Conservation (phyloP, 345 rosid genomes). For the Eucalyptus dawsonii region DNA sequence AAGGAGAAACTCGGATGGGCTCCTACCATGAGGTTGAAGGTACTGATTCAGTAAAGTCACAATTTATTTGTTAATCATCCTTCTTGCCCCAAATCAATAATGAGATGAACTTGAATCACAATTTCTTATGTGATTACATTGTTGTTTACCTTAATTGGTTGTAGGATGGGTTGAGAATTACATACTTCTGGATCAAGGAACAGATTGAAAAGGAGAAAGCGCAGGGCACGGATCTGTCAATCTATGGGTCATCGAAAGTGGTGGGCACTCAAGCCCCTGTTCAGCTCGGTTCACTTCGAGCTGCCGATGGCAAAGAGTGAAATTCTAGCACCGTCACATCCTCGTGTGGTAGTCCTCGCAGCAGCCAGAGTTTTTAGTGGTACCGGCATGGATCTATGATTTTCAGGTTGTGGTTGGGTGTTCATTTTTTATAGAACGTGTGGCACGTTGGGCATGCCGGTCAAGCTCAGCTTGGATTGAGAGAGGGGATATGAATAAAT, state of each 20-base stretch:
- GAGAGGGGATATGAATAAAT: not conserved
- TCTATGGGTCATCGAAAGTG: slow-evolving; percentile 89
- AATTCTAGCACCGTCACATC: not conserved
- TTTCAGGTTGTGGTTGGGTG: not conserved
- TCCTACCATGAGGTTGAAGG: slow-evolving; percentile 93
- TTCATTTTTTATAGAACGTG: not conserved
- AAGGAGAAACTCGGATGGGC: slow-evolving; percentile 99
- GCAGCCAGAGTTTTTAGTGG: not conserved
- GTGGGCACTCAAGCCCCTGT: slow-evolving; percentile 99
- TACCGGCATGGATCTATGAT: not conserved
- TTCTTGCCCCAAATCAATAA: not conserved
- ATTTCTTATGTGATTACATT: not conserved
- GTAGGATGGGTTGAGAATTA: slow-evolving; percentile 90
- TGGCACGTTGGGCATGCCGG: not conserved
- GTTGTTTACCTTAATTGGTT: not conserved
- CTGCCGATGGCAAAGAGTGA: slow-evolving; percentile 82
- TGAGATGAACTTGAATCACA: not conserved
- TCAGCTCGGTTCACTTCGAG: slow-evolving; percentile 88
- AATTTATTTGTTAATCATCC: not conserved
- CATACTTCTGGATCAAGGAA: slow-evolving; percentile 93
- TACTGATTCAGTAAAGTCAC: not conserved
- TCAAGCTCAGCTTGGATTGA: not conserved
- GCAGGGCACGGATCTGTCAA: slow-evolving; percentile 58
- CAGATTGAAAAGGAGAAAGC: slow-evolving; percentile 92
- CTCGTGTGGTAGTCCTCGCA: not conserved